These are phyloP conservation scores for Stellera chamaejasme DNA, from an alignment of 345 rosid species.

Conservation along the genomic window DNA sequence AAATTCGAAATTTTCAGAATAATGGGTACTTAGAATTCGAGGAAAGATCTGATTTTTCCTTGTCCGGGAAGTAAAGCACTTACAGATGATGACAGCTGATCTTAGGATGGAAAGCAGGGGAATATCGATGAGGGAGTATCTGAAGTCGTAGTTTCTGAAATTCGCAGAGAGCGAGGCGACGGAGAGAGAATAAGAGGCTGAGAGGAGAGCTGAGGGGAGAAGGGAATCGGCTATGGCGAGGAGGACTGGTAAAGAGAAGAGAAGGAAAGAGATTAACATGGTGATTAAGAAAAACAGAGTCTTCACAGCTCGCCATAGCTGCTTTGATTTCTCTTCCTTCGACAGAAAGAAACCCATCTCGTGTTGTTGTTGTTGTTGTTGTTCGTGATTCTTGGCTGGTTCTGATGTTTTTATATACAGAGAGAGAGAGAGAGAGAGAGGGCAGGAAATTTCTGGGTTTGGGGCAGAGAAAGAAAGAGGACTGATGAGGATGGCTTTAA, in stretches of 20 bases:
- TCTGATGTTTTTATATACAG: too few relatives aligned
- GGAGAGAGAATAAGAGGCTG: conserved; percentile 39
- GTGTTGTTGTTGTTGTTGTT: too few relatives aligned
- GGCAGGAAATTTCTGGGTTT: too few relatives aligned
- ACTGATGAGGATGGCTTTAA: not conserved
- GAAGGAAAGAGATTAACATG: conserved; percentile 65
- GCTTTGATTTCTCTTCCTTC: conserved; percentile 52
- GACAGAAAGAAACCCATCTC: conserved; percentile 44
- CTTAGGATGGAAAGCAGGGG: conserved; percentile 69
- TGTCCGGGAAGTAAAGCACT: conserved; percentile 14
- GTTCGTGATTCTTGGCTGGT: too few relatives aligned
- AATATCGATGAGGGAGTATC: conserved; percentile 76
- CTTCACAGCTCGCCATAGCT: conserved; percentile 50
- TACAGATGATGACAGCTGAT: conserved; percentile 84
- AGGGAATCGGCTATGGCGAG: conserved; percentile 71
- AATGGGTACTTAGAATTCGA: not conserved
- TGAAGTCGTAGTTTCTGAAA: conserved; percentile 31
- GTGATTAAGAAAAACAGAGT: conserved; percentile 21
- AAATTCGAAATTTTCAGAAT: not conserved
- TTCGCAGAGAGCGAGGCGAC: conserved; percentile 18
- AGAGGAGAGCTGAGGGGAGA: conserved; percentile 73
- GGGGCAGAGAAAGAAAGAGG: conserved; percentile 3
- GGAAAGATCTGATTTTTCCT: not conserved
- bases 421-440: too few relatives aligned
- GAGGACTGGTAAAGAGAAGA: conserved; percentile 80